Percentiles rank a stretch among this genome's conserved stretches.
Evolutionary conservation across 495 filamentous ascomycete species (phyloP).

Genomic region (Apiosordaria backusii): DNA sequence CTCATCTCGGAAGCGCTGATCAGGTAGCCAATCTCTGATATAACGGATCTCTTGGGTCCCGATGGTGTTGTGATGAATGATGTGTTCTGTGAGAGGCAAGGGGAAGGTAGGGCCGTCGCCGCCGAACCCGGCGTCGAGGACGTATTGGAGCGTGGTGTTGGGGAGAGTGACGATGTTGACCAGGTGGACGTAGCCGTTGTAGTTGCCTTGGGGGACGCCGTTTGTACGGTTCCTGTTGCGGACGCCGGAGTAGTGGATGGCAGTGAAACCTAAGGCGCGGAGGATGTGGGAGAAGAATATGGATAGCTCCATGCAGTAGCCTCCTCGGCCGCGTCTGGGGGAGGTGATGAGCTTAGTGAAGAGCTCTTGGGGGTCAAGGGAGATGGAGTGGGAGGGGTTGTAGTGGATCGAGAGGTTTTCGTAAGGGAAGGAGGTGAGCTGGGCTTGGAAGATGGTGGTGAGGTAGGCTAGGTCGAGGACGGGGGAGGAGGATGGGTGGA

Average conservation of each 20-base stretch:
- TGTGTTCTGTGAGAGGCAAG: conserved; percentile 45
- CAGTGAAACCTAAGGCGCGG: conserved; percentile 53
- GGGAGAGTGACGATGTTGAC: conserved; percentile 52
- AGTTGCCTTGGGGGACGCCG: conserved; percentile 35
- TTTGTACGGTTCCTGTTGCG: conserved; percentile 31
- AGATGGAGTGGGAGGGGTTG: conserved; percentile 43
- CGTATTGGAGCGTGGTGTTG: conserved; percentile 36
- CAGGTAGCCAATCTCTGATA: conserved; percentile 43
- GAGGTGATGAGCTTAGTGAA: conserved; percentile 58
- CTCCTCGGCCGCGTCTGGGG: conserved; percentile 52
- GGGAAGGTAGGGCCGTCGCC: conserved; percentile 56
- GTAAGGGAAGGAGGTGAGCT: conserved; percentile 60
- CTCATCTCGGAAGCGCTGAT: conserved; percentile 37
- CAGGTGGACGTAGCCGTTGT: conserved; percentile 54
- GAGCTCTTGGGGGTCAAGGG: conserved; percentile 52
- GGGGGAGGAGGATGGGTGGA: conserved; percentile 28
- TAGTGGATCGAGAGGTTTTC: conserved; percentile 60
- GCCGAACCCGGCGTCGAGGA: conserved; percentile 64
- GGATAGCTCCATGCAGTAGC: conserved; percentile 69
- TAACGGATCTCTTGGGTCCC: conserved; percentile 51
- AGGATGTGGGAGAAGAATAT: conserved; percentile 60
- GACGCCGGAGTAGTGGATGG: conserved; percentile 43
- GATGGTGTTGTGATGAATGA: conserved; percentile 39
- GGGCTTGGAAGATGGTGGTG: conserved; percentile 45
- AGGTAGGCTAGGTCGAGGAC: conserved; percentile 35